phyloP scores from a whole-genome alignment of 1,139 yeast genomes.

The Sugiyamaella sp. region DNA sequence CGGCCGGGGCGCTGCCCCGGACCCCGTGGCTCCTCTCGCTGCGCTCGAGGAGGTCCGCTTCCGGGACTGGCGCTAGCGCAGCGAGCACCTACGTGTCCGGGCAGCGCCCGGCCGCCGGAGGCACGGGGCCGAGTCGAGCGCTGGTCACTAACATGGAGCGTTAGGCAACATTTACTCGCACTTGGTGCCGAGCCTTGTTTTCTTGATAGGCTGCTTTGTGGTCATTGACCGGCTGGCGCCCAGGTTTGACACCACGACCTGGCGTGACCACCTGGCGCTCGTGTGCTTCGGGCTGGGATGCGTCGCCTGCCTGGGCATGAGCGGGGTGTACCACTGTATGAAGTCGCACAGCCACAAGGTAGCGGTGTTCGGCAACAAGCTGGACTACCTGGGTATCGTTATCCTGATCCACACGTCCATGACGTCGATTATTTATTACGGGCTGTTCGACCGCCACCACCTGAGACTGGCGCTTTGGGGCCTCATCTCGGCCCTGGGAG shows the following conservation, averaged over 20 bases:
- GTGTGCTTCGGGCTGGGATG: conserved; percentile 55
- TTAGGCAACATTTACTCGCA: conserved; percentile 73
- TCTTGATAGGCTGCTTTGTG: conserved; percentile 35
- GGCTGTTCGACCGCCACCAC: conserved; percentile 43
- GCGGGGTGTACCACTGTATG: conserved; percentile 75
- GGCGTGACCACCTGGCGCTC: conserved; percentile 50
- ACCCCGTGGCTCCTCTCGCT: background rate
- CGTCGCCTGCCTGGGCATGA: conserved; percentile 64
- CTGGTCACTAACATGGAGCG: background rate
- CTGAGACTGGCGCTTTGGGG: conserved; percentile 51
- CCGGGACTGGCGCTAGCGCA: background rate
- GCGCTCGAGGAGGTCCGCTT: background rate
- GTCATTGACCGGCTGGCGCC: conserved; percentile 37
- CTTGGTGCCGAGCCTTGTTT: conserved; percentile 62
- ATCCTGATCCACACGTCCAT: conserved; percentile 74
- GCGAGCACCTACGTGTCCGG: background rate
- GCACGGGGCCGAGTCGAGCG: background rate
- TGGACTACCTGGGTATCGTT: conserved; percentile 88
- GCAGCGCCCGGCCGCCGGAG: background rate
- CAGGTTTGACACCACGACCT: conserved; percentile 50
- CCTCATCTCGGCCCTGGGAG: conserved; percentile 59
- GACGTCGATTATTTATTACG: conserved; percentile 69
- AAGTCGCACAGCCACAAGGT: conserved; percentile 72
- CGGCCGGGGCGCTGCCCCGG: too few relatives aligned
- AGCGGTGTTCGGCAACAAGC: conserved; percentile 68